phyloP scores from a whole-genome alignment of 352 stramenopile genomes.

The Globisporangium cylindrosporum region DNA sequence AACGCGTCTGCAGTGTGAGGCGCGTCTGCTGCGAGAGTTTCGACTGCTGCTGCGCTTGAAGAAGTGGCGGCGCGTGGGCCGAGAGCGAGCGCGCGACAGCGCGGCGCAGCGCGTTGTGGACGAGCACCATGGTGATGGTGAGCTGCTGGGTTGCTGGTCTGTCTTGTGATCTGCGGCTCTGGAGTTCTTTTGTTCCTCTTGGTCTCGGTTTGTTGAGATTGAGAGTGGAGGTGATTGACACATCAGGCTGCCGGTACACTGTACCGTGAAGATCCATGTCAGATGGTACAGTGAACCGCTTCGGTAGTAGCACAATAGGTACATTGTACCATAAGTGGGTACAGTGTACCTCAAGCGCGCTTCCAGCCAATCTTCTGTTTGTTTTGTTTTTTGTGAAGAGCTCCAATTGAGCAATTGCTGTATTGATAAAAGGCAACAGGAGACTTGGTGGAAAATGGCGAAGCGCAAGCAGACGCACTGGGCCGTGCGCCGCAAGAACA shows the following conservation, averaged over 20 bases:
- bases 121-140: constrained; percentile 32
- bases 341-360: constrained; percentile 5
- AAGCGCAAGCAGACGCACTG: constrained; percentile 75
- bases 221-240: constrained; percentile 7
- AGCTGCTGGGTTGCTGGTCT: background rate
- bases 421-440: background rate
- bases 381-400: background rate
- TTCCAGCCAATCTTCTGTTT: constrained; percentile 1
- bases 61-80: background rate
- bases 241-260: constrained; percentile 1
- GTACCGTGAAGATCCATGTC: background rate
- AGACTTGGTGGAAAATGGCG: constrained; percentile 7
- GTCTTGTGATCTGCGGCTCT: background rate
- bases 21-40: background rate
- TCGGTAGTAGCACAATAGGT: background rate
- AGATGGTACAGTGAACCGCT: background rate
- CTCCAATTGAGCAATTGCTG: background rate
- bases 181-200: constrained; percentile 9
- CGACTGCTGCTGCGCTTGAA: background rate
- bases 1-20: constrained; percentile 21
- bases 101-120: constrained; percentile 30
- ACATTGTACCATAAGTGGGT: background rate
- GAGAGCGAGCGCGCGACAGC: constrained; percentile 19
- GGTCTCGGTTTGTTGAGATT: constrained; percentile 12
- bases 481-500: constrained; percentile 73